These are phyloP conservation scores for Coleophoma eucalyptorum DNA, from an alignment of 2,329 filamentous ascomycete genomes.

Conservation along the genomic window DNA sequence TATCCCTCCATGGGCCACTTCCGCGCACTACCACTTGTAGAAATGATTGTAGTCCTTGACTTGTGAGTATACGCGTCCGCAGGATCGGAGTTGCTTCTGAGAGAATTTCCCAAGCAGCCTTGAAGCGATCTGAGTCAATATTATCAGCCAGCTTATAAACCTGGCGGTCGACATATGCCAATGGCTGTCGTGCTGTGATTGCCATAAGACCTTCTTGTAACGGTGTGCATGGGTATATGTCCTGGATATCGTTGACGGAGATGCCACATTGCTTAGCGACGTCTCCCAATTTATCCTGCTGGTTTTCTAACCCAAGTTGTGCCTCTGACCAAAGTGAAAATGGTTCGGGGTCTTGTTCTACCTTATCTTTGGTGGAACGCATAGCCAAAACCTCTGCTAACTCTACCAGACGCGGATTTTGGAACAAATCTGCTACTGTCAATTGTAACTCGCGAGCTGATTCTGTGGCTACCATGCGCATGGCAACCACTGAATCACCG, in stretches of 20 bases:
- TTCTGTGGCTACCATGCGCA: constrained; percentile 36
- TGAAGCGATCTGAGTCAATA: constrained; percentile 12
- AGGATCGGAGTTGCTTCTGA: neutral
- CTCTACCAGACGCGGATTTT: constrained; percentile 16
- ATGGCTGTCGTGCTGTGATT: constrained; percentile 22
- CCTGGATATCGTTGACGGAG: constrained; percentile 17
- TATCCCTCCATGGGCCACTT: neutral
- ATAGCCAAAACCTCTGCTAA: neutral
- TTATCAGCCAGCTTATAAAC: constrained; percentile 8
- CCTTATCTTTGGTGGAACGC: neutral
- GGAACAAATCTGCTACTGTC: constrained; percentile 35
- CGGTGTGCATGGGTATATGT: constrained; percentile 6
- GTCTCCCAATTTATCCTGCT: neutral
- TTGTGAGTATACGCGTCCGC: neutral
- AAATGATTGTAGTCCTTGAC: neutral
- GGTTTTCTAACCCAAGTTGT: neutral
- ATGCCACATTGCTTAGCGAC: constrained; percentile 24
- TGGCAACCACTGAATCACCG: constrained; percentile 28
- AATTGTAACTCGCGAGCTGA: constrained; percentile 21
- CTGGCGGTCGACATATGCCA: constrained; percentile 27
- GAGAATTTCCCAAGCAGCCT: constrained; percentile 15
- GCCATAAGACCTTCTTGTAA: constrained; percentile 49
- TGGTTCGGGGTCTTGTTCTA: neutral
- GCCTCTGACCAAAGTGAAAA: neutral
- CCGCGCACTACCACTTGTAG: neutral